phyloP scores from a whole-genome alignment of 2,329 filamentous ascomycete species.

The Fusarium sororula region DNA sequence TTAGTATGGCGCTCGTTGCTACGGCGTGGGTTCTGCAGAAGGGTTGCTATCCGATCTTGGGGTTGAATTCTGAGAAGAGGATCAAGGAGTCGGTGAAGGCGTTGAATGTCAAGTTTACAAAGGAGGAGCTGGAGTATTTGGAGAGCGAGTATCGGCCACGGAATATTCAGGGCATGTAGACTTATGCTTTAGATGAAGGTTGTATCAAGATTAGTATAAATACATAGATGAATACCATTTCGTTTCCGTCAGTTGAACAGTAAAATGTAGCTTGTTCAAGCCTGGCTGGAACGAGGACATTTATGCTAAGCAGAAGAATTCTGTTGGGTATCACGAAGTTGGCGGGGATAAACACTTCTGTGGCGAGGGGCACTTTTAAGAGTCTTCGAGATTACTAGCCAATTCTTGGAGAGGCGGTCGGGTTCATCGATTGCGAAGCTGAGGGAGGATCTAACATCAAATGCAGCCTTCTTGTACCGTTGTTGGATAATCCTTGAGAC shows the following conservation, averaged over 20 bases:
- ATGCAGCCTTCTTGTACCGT: too few relatives aligned
- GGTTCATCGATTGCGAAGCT: too few relatives aligned
- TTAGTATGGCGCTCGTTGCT: slow-evolving; percentile 71
- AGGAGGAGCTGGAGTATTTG: slow-evolving; percentile 68
- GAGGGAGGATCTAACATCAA: too few relatives aligned
- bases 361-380: not conserved
- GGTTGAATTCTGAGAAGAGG: slow-evolving; percentile 66
- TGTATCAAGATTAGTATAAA: too few relatives aligned
- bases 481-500: too few relatives aligned
- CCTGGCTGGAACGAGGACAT: not conserved
- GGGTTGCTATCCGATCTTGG: slow-evolving; percentile 68
- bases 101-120: slow-evolving; percentile 57
- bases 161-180: slow-evolving; percentile 49
- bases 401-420: too few relatives aligned
- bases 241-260: too few relatives aligned
- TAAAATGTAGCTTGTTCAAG: not conserved
- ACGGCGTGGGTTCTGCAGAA: slow-evolving; percentile 70
- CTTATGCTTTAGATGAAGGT: fast-evolving
- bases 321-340: not conserved
- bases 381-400: fast-evolving
- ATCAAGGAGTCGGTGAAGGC: slow-evolving; percentile 68
- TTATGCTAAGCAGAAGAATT: not conserved
- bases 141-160: slow-evolving; percentile 70
- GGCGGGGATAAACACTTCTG: not conserved
- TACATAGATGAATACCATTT: too few relatives aligned